phyloP scores from a whole-genome alignment of 23 red algal genomes.

The Pyropia haitanensis region DNA sequence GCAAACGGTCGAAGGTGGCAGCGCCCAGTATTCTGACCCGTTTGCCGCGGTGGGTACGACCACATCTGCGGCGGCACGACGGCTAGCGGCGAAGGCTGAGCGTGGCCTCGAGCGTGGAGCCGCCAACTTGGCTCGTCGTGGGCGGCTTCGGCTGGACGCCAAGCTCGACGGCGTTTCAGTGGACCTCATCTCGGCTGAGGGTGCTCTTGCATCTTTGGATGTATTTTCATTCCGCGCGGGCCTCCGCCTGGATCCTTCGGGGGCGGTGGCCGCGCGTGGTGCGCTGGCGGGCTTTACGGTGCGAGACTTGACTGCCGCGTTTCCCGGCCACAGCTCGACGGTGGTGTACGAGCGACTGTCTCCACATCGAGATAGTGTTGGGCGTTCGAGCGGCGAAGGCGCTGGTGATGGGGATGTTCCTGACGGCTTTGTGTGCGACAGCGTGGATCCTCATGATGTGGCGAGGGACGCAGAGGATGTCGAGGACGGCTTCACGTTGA shows the following conservation, averaged over 20 bases:
- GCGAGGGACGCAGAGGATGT: too few species aligned
- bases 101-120: slow-evolving; percentile 43
- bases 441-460: too few species aligned
- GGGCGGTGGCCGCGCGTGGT: slow-evolving; percentile 30
- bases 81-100: slow-evolving; percentile 46
- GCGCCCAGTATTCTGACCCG: slow-evolving; percentile 36
- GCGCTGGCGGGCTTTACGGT: slow-evolving; percentile 41
- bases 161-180: slow-evolving; percentile 35
- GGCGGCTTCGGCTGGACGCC: slow-evolving; percentile 27
- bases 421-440: too few species aligned
- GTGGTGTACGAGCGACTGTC: too few species aligned
- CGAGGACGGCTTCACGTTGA: slow-evolving; percentile 37
- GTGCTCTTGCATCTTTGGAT: slow-evolving; percentile 52
- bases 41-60: slow-evolving; percentile 60
- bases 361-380: too few species aligned
- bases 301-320: slow-evolving; percentile 49
- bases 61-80: slow-evolving; percentile 42
- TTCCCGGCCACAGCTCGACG: too few species aligned
- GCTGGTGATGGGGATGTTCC: too few species aligned
- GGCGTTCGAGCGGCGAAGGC: too few species aligned
- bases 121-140: slow-evolving; percentile 34
- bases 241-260: not conserved
- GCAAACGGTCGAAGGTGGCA: not conserved
- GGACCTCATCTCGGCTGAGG: slow-evolving; percentile 47
- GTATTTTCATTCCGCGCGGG: slow-evolving; percentile 1